Base-by-base conservation (phyloP, 192 early-diverging fungal genomes). In the Allomyces javanicus region DNA sequence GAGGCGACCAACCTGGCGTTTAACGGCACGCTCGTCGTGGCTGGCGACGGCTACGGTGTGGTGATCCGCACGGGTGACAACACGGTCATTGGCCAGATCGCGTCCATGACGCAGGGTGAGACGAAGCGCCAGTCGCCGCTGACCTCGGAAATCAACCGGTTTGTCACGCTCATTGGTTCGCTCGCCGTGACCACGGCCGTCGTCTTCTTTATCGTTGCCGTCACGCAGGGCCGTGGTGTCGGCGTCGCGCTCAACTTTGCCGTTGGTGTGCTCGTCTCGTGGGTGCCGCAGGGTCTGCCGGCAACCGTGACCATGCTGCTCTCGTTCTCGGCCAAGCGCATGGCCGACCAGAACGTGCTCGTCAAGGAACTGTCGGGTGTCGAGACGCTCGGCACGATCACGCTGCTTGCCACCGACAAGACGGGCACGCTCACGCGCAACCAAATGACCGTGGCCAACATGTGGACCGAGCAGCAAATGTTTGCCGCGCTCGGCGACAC, bases 291-390 rank as follows among this genome's bases (percentile, higher is more conserved):
- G 77, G 94, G 94, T 65, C 79, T 97, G 33, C 91, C 91, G 9
- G 88, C 92, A 14, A 97, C 93, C 9, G 90, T 97, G 19, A 93
- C 93, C 24, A 87, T 96, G 75, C 79, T 97, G 62, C 73, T 97
- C 61, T 91, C 92, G 10, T 88, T 97, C 44, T 92, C 94, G 55
- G 94, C 94, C 66, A 92, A 96, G 77, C 85, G 91, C 64, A 94
- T 97, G 92, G 89, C 92, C 0, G 33, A 73, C 19, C 76, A 86
- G 68, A 89, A 94, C 67, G 92, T 96, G 27, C 78, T 97, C 26
- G 94, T 97, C 71, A 97, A 97, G 72, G 91, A 96, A 71, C 76
- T 97, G 62, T 87, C 91, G 69, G 92, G 91, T 72, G 94, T 97
- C 12, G 94, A 97, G 72, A 97, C 94, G 17, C 82, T 97, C 25